These are phyloP conservation scores for Linaria vulgaris DNA, from an alignment of 257 asterid genomes.

Conservation along the genomic window DNA sequence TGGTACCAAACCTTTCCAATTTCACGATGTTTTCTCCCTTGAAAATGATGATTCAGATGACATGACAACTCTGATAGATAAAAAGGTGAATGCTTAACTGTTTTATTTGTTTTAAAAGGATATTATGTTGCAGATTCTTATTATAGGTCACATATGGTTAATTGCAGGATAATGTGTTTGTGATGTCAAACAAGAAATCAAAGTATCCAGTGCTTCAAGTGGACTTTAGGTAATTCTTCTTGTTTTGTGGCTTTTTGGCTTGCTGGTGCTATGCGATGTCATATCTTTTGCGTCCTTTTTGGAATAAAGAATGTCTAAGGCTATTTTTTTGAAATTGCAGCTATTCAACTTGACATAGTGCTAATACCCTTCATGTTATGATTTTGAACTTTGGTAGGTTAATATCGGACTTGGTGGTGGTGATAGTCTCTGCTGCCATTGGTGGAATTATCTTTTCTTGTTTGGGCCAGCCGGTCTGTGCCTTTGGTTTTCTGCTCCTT, in stretches of 20 bases:
- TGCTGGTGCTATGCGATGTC: neutral
- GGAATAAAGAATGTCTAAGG: no score
- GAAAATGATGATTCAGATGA: constrained; percentile 81
- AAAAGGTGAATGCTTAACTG: constrained; percentile 45
- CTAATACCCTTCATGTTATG: constrained; percentile 15
- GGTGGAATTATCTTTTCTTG: constrained; percentile 96
- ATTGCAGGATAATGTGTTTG: constrained; percentile 80
- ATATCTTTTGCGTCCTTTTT: no score
- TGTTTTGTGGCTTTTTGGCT: neutral
- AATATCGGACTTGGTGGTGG: constrained; percentile 96
- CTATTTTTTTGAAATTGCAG: neutral
- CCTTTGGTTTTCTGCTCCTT: constrained; percentile 30
- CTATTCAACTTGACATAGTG: constrained; percentile 20
- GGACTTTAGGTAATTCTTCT: constrained; percentile 63
- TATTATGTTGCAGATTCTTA: constrained; percentile 8
- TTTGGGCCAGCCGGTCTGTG: constrained; percentile 94
- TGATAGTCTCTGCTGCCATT: constrained; percentile 94
- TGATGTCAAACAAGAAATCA: constrained; percentile 91
- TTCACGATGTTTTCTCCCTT: constrained; percentile 73
- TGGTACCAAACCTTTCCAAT: constrained; percentile 68
- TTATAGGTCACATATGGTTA: neutral
- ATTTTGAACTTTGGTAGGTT: constrained; percentile 58
- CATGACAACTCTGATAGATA: constrained; percentile 68
- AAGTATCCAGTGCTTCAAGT: constrained; percentile 95
- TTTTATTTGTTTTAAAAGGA: neutral